Evolutionary conservation across 192 early-diverging fungal genomes (phyloP), one percentile per base, ranked within the genome.

Genomic region (Lobosporangium transversale): DNA sequence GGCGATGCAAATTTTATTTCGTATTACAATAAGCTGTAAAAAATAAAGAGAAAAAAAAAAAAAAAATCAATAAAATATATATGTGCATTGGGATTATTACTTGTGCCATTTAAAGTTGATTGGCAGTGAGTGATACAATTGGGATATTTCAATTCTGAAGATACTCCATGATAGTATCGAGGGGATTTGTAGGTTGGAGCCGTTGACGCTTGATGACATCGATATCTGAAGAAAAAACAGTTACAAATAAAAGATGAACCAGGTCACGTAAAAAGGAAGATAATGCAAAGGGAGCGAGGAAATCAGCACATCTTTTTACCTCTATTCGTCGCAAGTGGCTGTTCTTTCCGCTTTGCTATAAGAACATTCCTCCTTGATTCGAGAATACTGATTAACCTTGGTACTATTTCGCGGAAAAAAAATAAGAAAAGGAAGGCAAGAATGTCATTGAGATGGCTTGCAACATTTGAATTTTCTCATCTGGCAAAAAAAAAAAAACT

Each of bases 311-410:
- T 30, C 42, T 10, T 30, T 9, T 60, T 61, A 53, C 40, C 27
- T 27, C 14, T 26, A 8, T 48, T 48, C 3, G 32, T 24, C 2
- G 32, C 26, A 23, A 37, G 20, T 6, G 53, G 31, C 12, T 57
- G 26, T 20, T 50, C 35, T 31, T 51, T 58, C 30, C 70, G 31
- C 48, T 65, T 74, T 7, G 62, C 62, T 9, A 56, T 23, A 1
- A 64, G 30, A 2, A 49, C 48, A 43, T 31, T 57, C 14, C 30
- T 53, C 20, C 62, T 74, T 12, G 62, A 31, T 11, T 53, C 50
- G 6, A 74, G 26, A 21, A 74, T 44, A 20, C 26, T 40, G 29
- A 74, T 58, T 3, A 74, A 14, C 23, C 52, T 74, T 15, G 62
- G 62, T 26, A 74, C 70, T 74, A 45, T 29, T n/a, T n/a, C n/a